Evolutionary conservation across 495 filamentous ascomycete genomes (phyloP), one percentile per base, ranked within the genome.

Genomic region (Aspergillus sparsus): DNA sequence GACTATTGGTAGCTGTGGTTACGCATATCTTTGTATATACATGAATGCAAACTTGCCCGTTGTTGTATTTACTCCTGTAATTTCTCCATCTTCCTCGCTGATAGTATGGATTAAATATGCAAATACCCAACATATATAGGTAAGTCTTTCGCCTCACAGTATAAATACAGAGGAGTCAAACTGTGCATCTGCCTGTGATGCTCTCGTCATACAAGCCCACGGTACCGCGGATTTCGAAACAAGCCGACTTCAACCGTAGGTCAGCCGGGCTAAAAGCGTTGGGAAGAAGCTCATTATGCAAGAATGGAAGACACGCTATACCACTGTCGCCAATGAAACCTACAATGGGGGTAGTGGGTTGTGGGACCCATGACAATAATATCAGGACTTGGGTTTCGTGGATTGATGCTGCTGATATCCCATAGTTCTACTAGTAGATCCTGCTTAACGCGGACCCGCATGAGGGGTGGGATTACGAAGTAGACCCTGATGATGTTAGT

Each of bases 401-500:
- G 6, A 66, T 70, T 21, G 68, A 58, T 27, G 60, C 56, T 46
- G 65, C 66, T 41, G 67, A 66, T 27, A 70, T 70, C 33, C 66
- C 67, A 7, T 70, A 66, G 66, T 61, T 62, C 44, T 70, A 70
- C 31, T 70, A 66, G 67, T 66, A 70, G 55, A 66, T 70, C 16
- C 55, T 70, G 10, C 67, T 66, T 3, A 70, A 68, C 36, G 60
- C 57, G 10, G 66, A 69, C 31, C 67, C 67, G 7, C 62, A 65
- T 44, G 34, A 55, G 44, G 62, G 36, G 33, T 65, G 62, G 62
- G 62, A 65, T 61, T 65, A 65, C 58, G 62, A 65, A 37, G 52
- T 65, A 16, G 62, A 58, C 33, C 55, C 61, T 44, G 34, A 55
- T 21, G 61, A 49, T 37, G 52, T 53, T 8, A 61, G 57, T 31